Evolutionary conservation across 108 stramenopile genomes (phyloP).

Genomic region (Schizochytrium sp.): DNA sequence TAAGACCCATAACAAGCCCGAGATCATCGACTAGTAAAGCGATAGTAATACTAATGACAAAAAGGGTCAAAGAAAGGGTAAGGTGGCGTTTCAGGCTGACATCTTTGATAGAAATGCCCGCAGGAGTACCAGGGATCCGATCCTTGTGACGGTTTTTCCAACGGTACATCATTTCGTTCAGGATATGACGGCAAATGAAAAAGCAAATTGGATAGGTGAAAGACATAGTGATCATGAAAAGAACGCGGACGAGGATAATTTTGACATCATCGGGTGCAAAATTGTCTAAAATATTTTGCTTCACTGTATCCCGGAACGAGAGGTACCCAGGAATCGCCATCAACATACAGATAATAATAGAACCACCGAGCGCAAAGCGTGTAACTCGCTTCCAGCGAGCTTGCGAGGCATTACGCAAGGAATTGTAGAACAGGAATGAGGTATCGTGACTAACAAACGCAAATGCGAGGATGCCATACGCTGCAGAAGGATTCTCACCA

Average conservation of each 20-base stretch:
- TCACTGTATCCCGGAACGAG: conserved; percentile 11
- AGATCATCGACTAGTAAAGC: conserved; percentile 1
- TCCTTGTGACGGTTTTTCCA: neutral
- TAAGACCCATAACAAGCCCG: conserved; percentile 41
- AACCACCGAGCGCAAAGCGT: neutral
- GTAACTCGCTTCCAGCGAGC: conserved; percentile 30
- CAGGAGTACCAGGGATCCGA: conserved; percentile 33
- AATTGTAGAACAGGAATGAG: conserved; percentile 44
- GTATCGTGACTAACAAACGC: conserved; percentile 58
- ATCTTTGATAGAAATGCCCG: conserved; percentile 37
- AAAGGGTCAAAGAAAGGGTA: neutral
- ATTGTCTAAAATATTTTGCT: conserved; percentile 44
- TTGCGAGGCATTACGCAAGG: conserved; percentile 40
- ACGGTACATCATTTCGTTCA: conserved; percentile 57
- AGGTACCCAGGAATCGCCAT: conserved; percentile 29
- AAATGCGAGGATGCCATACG: conserved; percentile 53
- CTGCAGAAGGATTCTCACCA: conserved; percentile 41
- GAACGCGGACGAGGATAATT: conserved; percentile 41
- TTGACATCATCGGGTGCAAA: conserved; percentile 51
- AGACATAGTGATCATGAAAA: conserved; percentile 60
- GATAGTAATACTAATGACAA: neutral
- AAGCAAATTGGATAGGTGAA: conserved; percentile 60
- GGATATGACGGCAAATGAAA: conserved; percentile 58
- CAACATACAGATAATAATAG: conserved; percentile 13
- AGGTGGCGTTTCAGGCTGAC: conserved; percentile 6